Base-by-base conservation (phyloP, 768 basidiomycete genomes). In the Termitomyces sp. region DNA sequence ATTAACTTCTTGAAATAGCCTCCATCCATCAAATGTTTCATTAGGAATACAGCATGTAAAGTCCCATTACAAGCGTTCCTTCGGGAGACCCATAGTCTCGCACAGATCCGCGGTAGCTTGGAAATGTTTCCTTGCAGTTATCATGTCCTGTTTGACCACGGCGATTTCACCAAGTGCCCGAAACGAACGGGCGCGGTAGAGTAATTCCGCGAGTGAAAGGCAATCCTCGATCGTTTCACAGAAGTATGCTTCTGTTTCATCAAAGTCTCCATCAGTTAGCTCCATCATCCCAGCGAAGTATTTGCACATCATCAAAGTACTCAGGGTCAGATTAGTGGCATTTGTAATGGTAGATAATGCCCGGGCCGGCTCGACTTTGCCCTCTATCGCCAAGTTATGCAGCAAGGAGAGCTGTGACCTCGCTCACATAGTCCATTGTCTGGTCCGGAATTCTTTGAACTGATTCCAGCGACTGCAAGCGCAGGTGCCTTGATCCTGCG, bases 11-110 rank as follows among this genome's bases (percentile, higher is more conserved):
- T 26, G 28, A 49, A 46, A 45, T 4, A 54, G 38, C 15, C 19
- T 47, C 56, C 56, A 52, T n/a, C 56, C 60, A 11, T 57, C 26
- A 21, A 51, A 48, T n/a, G 28, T 51, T 14, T 53, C 50, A n/a
- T 12, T 15, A 10, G 53, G 40, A 31, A 33, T 42, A 5, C 23
- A 54, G n/a, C 47, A 57, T 3, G 30, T 21, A 28, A 35, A 19
- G 45, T 56, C 26, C 6, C 17, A n/a, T 42, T 50, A 45, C 14
- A 57, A 30, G 14, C 33, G 30, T 9, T 43, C 33, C 5, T 45
- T n/a, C 1, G 14, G 23, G n/a, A 55, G 10, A 17, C 50, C 51
- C 47, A 50, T 56, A 7, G 23, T 23, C 23, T 49, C 26, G 12
- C 57, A 58, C 5, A 50, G 42, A 41, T 54, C 14, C 1, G 17